phyloP scores from a whole-genome alignment of 768 basidiomycete genomes.

The Psilocybe subaeruginosa region DNA sequence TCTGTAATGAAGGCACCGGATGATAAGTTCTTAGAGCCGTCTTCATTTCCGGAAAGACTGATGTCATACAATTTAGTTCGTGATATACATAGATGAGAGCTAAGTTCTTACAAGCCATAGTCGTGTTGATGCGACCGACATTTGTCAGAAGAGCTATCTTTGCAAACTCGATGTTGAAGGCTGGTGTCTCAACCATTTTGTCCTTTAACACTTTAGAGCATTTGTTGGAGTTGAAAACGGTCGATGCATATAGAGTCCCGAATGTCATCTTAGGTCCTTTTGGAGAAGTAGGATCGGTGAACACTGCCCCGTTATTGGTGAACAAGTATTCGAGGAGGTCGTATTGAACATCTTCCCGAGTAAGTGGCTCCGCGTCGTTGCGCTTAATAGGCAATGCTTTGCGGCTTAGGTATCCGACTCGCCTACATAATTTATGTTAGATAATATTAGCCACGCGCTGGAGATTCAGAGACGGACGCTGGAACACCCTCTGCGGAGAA shows the following conservation, averaged over 20 bases:
- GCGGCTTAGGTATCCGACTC: constrained; percentile 63
- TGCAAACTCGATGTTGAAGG: constrained; percentile 77
- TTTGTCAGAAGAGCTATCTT: constrained; percentile 88
- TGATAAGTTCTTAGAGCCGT: constrained; percentile 89
- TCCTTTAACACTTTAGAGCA: constrained; percentile 88
- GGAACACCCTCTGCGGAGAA: constrained; percentile 56
- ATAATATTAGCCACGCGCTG: constrained; percentile 9
- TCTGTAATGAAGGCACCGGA: constrained; percentile 87
- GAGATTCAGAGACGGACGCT: constrained; percentile 43
- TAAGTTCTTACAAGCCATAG: constrained; percentile 75
- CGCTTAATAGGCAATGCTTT: constrained; percentile 82
- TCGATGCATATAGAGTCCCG: constrained; percentile 81
- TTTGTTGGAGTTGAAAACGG: constrained; percentile 78
- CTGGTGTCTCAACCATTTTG: constrained; percentile 83
- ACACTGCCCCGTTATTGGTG: constrained; percentile 64
- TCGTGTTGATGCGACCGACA: constrained; percentile 90
- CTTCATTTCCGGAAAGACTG: constrained; percentile 94
- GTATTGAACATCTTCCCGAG: constrained; percentile 84
- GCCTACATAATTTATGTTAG: constrained; percentile 24
- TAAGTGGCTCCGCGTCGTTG: constrained; percentile 81
- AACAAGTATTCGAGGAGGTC: constrained; percentile 85
- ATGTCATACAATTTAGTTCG: constrained; percentile 28
- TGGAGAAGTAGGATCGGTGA: constrained; percentile 65
- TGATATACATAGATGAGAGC: constrained; percentile 19
- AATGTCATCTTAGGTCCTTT: constrained; percentile 66